phyloP scores from a whole-genome alignment of 2,329 filamentous ascomycete genomes.

The Ceratocystis alfenasii region DNA sequence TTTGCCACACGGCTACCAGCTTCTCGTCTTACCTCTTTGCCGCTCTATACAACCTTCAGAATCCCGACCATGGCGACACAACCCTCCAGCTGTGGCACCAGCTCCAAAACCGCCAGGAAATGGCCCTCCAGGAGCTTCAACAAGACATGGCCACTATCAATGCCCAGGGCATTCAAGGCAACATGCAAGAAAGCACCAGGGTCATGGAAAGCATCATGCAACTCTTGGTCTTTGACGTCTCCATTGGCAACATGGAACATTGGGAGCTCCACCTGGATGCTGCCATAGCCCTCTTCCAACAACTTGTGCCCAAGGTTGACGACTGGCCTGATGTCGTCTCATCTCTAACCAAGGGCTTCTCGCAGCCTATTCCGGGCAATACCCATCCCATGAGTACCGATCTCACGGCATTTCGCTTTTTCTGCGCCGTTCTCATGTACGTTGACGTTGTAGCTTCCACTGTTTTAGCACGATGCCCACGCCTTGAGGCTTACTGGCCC shows the following conservation, averaged over 20 bases:
- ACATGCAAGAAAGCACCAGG: conserved; percentile 30
- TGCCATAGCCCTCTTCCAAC: conserved; percentile 38
- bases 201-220: conserved; percentile 42
- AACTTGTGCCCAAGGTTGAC: conserved; percentile 33
- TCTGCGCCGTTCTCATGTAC: conserved; percentile 36
- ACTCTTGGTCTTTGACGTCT: conserved; percentile 42
- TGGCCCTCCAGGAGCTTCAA: conserved; percentile 36
- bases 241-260: conserved; percentile 35
- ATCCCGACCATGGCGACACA: conserved; percentile 29
- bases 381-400: conserved; percentile 34
- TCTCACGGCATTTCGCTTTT: conserved; percentile 39
- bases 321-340: conserved; percentile 31
- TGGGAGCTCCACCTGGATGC: conserved; percentile 41
- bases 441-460: conserved; percentile 41
- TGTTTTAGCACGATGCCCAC: conserved; percentile 34
- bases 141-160: conserved; percentile 33
- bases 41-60: conserved; percentile 28
- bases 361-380: conserved; percentile 28
- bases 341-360: conserved; percentile 29
- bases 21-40: conserved; percentile 47
- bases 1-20: conserved; percentile 46
- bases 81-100: conserved; percentile 31
- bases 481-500: conserved; percentile 34
- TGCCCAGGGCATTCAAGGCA: conserved; percentile 26
- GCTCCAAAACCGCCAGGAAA: conserved; percentile 36